Evolutionary conservation across 2,329 filamentous ascomycete genomes (phyloP).

Genomic region (Fusarium pseudoanthophilum): DNA sequence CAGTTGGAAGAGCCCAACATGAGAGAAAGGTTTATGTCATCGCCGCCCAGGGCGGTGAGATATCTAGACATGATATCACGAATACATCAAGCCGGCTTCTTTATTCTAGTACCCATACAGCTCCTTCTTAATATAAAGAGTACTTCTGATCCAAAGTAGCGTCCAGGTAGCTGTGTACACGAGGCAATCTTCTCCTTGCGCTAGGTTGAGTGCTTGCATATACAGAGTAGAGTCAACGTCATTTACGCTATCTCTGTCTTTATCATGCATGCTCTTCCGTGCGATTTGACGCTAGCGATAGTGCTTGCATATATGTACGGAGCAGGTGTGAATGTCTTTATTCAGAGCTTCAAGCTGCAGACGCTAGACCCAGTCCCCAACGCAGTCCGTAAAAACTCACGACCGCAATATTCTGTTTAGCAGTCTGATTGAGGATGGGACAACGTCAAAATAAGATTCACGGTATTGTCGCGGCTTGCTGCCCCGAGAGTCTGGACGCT

Average conservation of each 20-base stretch:
- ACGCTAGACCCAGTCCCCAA: neutral
- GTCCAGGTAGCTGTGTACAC: neutral
- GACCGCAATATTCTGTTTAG: neutral
- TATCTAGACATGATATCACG: neutral
- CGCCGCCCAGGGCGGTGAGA: fast-evolving
- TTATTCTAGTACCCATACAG: fast-evolving
- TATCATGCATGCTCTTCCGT: neutral
- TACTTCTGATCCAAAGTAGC: neutral
- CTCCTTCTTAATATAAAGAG: fast-evolving
- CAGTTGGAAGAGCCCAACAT: neutral
- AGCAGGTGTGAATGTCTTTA: neutral
- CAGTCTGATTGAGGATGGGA: too few relatives aligned
- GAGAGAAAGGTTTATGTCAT: neutral
- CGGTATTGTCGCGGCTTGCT: neutral
- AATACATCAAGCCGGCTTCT: neutral
- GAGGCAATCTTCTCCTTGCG: neutral
- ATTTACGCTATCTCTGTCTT: neutral
- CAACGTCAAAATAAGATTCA: neutral
- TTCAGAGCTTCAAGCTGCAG: neutral
- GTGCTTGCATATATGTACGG: neutral
- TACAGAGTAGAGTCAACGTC: neutral
- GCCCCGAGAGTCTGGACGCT: neutral
- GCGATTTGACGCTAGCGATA: neutral
- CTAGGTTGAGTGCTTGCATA: neutral
- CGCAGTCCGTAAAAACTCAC: neutral